Evolutionary conservation across 768 basidiomycete species (phyloP), one percentile per base, ranked within the genome.

Genomic region (Rhizopogon salebrosus): DNA sequence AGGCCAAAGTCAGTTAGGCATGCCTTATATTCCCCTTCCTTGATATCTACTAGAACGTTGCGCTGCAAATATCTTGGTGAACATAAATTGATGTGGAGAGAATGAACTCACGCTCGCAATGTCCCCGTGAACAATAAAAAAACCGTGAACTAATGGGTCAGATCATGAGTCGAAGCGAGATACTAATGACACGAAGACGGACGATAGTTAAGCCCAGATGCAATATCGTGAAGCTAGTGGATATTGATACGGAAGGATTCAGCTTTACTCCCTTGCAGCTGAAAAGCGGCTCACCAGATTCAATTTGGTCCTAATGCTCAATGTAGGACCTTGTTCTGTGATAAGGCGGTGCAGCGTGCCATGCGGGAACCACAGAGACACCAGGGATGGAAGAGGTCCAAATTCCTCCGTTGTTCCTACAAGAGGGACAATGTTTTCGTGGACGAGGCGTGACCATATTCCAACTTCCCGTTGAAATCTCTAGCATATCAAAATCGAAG

Each of bases 21-120:
- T 0, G 70, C 75, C n/a, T 63, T 67, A 13, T 68, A 55, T n/a
- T 57, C 36, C 10, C 23, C 41, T 1, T 14, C 22, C 3, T 23
- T 14, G 6, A 41, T 4, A 2, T 57, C 54, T 0, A 62, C 13
- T 10, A 62, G 48, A 1, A 62, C 48, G 1, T 64, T 59, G 1
- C 53, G 58, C 60, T 64, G 43, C 7, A 38, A 18, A n/a, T n/a
- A 5, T 23, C 2, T 24, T 9, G 6, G 7, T 5, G 1, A 37
- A 20, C 3, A 5, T 18, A 6, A 4, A 2, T 7, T 4, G 20
- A 18, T 26, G 24, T 1, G 1, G 5, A 64, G 49, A 22, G 13
- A 11, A 14, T 27, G 11, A 11, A 20, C 37, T 11, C 11, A 64
- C 60, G 3, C 23, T 20, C 11, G 24, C 57, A 3, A 64, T 50